These are phyloP conservation scores for Colletotrichum sp. DNA, from an alignment of 2,329 filamentous ascomycete genomes.

Conservation along the genomic window DNA sequence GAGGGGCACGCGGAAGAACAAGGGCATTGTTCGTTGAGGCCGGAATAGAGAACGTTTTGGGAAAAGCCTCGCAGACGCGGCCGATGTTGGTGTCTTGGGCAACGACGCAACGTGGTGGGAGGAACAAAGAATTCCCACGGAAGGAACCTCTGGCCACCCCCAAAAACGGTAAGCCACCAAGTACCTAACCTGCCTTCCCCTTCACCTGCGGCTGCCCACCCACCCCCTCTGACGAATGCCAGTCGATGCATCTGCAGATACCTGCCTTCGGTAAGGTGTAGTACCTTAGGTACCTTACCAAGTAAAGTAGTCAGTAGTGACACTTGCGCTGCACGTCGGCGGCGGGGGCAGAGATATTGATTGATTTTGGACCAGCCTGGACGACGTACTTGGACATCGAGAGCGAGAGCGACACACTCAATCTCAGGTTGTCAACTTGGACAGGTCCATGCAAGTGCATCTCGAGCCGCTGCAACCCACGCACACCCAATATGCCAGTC, in stretches of 20 bases:
- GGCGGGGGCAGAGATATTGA: not conserved
- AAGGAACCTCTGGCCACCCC: not conserved
- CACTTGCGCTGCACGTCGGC: conserved; percentile 7
- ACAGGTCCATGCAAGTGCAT: not conserved
- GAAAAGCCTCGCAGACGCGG: conserved; percentile 1
- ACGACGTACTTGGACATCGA: not conserved
- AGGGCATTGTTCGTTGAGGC: conserved; percentile 1
- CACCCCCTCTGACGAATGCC: not conserved
- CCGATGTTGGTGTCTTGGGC: conserved; percentile 2
- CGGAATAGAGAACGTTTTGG: conserved; percentile 8
- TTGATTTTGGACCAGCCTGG: not conserved
- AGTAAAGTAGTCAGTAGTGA: not conserved
- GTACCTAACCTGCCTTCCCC: not conserved
- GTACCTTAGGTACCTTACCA: not conserved
- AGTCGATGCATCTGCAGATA: not conserved
- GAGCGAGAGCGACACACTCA: not conserved
- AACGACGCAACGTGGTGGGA: not conserved
- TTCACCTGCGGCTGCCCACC: not conserved
- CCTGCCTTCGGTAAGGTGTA: too few species aligned
- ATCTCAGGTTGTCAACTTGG: not conserved
- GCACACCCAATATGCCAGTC: not conserved
- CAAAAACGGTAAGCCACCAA: not conserved
- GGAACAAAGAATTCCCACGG: not conserved
- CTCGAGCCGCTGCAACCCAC: not conserved
- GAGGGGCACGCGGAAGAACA: not conserved